Conservation (phyloP, 768 basidiomycete genomes). For the Favolaschia claudopus region DNA sequence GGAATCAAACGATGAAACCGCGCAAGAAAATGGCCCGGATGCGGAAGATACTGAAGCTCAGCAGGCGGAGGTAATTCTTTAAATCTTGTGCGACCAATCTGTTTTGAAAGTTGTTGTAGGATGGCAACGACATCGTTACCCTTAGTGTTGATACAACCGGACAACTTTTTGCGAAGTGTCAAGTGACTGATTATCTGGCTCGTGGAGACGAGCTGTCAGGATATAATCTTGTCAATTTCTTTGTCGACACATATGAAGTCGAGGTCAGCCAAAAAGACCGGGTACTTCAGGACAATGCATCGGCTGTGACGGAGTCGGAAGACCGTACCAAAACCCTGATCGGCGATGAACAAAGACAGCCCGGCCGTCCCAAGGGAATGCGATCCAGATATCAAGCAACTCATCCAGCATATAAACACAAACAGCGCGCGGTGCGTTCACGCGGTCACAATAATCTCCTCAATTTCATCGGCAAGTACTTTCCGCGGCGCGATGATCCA, state of each 20-base stretch:
- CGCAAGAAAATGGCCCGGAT: background rate
- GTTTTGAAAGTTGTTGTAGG: background rate
- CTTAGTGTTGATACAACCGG: slow-evolving; percentile 13
- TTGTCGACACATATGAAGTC: slow-evolving; percentile 43
- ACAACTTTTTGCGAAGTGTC: slow-evolving; percentile 18
- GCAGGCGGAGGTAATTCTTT: background rate
- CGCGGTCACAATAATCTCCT: slow-evolving; percentile 43
- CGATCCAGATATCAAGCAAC: slow-evolving; percentile 17
- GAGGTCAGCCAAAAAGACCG: background rate
- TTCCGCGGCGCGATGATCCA: slow-evolving; percentile 40
- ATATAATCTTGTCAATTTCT: slow-evolving; percentile 34
- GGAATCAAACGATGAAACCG: background rate
- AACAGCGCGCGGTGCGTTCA: slow-evolving; percentile 18
- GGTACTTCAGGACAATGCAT: background rate
- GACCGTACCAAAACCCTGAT: too few relatives aligned
- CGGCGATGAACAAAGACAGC: slow-evolving; percentile 3
- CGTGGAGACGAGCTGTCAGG: slow-evolving; percentile 30
- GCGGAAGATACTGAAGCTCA: background rate
- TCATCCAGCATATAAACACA: slow-evolving; percentile 9
- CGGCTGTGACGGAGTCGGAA: slow-evolving; percentile 4
- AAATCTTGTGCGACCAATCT: background rate
- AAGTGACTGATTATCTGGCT: slow-evolving; percentile 36
- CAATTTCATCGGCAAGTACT: slow-evolving; percentile 44
- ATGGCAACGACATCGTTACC: slow-evolving; percentile 5
- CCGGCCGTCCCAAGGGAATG: slow-evolving; percentile 15